A percentile compares a stretch with the other conserved stretches of the same genome.
Conservation (phyloP, 768 basidiomycete genomes). For the Coprinopsis cinerea region DNA sequence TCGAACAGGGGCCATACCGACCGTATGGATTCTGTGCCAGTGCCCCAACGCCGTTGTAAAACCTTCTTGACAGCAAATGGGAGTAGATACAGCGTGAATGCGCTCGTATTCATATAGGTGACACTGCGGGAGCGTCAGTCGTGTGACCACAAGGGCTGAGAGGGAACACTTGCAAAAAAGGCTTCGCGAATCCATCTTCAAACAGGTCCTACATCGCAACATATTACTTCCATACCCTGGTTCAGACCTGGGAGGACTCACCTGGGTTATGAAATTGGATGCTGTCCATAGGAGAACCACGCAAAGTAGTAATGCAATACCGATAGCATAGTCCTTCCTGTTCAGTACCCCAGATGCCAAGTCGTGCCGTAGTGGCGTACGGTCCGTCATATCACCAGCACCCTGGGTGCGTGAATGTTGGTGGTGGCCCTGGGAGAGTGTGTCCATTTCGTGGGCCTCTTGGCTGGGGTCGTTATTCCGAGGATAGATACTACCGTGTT, state of each 20-base stretch:
- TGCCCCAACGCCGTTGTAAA: constrained; percentile 7
- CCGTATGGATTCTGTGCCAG: not conserved
- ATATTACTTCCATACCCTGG: too few species aligned
- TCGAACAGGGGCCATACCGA: not conserved
- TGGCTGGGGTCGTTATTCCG: not conserved
- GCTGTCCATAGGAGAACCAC: constrained; percentile 88
- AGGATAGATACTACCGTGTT: not conserved
- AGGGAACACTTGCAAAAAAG: constrained; percentile 58
- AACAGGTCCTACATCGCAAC: constrained; percentile 49
- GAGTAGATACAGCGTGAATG: constrained; percentile 52
- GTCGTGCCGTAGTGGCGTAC: constrained; percentile 4
- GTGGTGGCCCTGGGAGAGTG: constrained; percentile 9
- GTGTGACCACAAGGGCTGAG: not conserved
- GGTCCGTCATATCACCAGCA: not conserved
- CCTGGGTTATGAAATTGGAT: constrained; percentile 86
- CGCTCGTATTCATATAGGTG: constrained; percentile 83
- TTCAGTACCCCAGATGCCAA: constrained; percentile 9
- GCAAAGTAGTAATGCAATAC: constrained; percentile 62
- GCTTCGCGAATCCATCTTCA: constrained; percentile 73
- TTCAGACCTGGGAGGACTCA: constrained; percentile 24
- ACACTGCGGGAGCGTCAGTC: constrained; percentile 16
- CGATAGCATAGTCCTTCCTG: constrained; percentile 39
- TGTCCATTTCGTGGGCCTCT: constrained; percentile 19
- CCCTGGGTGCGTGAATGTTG: not conserved
- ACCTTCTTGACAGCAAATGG: constrained; percentile 23